Evolutionary conservation across 495 filamentous ascomycete genomes (phyloP).

Genomic region (Penicillium turbatum): DNA sequence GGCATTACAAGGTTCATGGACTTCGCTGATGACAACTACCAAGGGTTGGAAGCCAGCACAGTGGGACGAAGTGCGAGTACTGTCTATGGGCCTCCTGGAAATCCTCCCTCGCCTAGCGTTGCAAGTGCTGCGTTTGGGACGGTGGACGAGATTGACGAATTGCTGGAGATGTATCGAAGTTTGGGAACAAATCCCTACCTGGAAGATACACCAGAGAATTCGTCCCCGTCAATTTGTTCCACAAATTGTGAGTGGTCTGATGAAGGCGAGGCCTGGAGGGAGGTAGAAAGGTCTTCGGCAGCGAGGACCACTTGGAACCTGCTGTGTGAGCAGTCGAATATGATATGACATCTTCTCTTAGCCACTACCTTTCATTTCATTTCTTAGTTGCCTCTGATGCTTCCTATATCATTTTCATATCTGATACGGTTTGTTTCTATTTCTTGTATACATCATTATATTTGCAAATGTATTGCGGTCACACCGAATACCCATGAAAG

Average conservation of each 20-base stretch:
- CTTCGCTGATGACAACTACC: neutral
- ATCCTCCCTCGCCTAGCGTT: neutral
- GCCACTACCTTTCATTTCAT: neutral
- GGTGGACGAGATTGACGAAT: slow-evolving; percentile 1
- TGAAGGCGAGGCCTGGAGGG: neutral
- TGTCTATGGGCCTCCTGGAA: neutral
- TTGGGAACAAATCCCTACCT: neutral
- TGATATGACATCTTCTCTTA: slow-evolving; percentile 4
- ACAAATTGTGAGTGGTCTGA: slow-evolving; percentile 13
- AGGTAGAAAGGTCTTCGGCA: neutral
- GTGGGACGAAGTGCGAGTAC: neutral
- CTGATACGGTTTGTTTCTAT: neutral
- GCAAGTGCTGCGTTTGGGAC: neutral
- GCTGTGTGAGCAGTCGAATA: slow-evolving; percentile 13
- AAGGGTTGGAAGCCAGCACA: neutral
- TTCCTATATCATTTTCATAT: neutral
- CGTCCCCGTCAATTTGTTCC: slow-evolving; percentile 2
- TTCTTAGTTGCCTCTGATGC: too few relatives aligned
- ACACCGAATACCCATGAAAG: neutral
- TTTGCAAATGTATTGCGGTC: neutral
- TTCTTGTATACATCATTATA: neutral
- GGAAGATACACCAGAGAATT: neutral
- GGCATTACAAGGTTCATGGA: neutral
- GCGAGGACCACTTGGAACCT: slow-evolving; percentile 13
- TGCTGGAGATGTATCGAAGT: slow-evolving; percentile 9